Evolutionary conservation across 208 protist genomes (phyloP).

Genomic region (Leishmania tarentolae): DNA sequence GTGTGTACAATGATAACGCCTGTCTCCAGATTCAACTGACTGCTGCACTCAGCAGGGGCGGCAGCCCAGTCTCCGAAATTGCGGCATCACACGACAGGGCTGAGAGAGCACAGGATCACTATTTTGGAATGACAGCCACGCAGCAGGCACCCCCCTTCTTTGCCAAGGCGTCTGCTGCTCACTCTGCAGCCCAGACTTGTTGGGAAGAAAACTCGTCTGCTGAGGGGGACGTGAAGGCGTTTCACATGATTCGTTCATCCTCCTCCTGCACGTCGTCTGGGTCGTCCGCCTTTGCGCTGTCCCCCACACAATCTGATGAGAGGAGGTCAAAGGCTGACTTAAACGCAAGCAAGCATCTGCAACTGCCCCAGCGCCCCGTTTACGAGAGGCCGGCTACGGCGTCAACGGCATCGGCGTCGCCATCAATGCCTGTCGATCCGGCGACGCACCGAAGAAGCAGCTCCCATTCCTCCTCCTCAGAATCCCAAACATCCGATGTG

Average conservation of each 20-base stretch:
- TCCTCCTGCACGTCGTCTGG: slow-evolving; percentile 23
- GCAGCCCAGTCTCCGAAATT: neutral
- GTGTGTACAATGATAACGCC: neutral
- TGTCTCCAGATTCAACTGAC: slow-evolving; percentile 19
- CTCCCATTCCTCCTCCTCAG: slow-evolving; percentile 8
- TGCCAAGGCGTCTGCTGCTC: neutral
- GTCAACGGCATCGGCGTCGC: neutral
- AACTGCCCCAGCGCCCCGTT: neutral
- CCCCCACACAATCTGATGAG: neutral
- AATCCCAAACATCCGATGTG: slow-evolving; percentile 20
- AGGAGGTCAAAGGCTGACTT: neutral
- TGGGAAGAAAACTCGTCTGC: neutral
- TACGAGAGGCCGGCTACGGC: slow-evolving; percentile 6
- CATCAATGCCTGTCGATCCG: neutral
- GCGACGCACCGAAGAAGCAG: neutral
- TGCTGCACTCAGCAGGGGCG: slow-evolving; percentile 5
- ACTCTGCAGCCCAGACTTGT: neutral
- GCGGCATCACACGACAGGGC: neutral
- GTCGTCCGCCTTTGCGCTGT: neutral
- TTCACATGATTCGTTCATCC: slow-evolving; percentile 12
- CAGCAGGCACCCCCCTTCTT: slow-evolving; percentile 29
- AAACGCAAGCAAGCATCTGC: neutral
- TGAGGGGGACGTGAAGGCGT: neutral
- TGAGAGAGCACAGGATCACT: neutral
- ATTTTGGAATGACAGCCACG: neutral